A percentile compares a stretch with the other conserved stretches of the same genome.
Conservation (phyloP, 2,329 filamentous ascomycete species). For the Botryosphaeria dothidea region DNA sequence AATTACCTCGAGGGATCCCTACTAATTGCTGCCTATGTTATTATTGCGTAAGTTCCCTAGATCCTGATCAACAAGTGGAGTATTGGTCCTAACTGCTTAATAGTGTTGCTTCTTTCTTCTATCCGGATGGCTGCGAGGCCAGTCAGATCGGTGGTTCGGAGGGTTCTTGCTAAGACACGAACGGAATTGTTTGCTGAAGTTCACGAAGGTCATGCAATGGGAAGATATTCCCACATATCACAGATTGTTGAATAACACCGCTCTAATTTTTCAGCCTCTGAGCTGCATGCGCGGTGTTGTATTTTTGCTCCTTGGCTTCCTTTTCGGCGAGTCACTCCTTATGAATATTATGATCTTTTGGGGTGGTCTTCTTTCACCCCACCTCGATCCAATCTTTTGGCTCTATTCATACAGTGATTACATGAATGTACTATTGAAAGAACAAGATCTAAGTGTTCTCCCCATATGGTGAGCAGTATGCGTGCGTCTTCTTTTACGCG, state of each 20-base stretch:
- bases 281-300: neutral
- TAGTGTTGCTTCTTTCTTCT: constrained; percentile 50
- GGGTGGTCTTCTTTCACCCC: neutral
- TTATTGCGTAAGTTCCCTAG: constrained; percentile 60
- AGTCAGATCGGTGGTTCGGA: constrained; percentile 48
- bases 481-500: no score
- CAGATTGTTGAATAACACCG: neutral
- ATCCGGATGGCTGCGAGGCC: constrained; percentile 43
- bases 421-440: no score
- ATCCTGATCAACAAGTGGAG: no score
- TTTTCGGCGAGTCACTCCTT: neutral
- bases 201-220: neutral
- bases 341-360: neutral
- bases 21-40: constrained; percentile 75
- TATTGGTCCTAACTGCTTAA: neutral
- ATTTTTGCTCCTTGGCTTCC: neutral
- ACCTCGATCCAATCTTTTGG: no score
- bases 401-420: no score
- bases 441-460: no score
- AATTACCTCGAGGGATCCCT: constrained; percentile 80
- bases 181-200: neutral
- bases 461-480: no score
- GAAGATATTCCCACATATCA: neutral
- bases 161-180: constrained; percentile 20
- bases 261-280: neutral